These are phyloP conservation scores for Calendula officinalis DNA, from an alignment of 129 eudicot genomes.

Conservation along the genomic window DNA sequence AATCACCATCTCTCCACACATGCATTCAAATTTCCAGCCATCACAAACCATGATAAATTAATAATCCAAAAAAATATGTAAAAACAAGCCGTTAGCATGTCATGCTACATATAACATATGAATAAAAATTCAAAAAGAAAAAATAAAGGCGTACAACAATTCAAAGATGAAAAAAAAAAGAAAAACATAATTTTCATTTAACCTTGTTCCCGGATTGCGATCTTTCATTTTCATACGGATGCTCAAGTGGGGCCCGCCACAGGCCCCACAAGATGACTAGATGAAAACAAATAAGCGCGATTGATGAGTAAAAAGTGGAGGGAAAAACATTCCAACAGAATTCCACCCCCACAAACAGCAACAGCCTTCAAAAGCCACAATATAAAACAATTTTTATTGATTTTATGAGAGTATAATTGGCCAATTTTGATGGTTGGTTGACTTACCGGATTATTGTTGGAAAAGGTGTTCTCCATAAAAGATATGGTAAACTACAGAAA, in stretches of 20 bases:
- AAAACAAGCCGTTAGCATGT: too few species aligned
- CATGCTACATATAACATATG: not conserved
- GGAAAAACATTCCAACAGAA: conserved; percentile 87
- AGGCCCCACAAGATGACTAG: conserved; percentile 65
- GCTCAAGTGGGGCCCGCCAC: conserved; percentile 54
- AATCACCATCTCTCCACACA: too few species aligned
- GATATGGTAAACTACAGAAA: conserved; percentile 79
- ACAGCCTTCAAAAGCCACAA: conserved; percentile 44
- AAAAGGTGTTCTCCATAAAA: conserved; percentile 83
- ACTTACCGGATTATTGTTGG: conserved; percentile 65
- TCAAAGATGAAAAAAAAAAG: not conserved
- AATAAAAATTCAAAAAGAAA: not conserved
- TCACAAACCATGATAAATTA: too few species aligned
- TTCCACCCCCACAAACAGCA: conserved; percentile 68
- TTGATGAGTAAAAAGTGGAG: conserved; percentile 60
- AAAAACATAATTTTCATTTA: conserved; percentile 27
- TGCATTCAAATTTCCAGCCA: too few species aligned
- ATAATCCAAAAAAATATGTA: too few species aligned
- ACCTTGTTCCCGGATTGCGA: conserved; percentile 32
- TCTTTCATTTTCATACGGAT: conserved; percentile 44
- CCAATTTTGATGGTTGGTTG: conserved; percentile 4
- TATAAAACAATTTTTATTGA: not conserved
- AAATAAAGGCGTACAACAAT: not conserved
- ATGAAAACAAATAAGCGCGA: conserved; percentile 53
- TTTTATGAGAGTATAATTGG: not conserved